Base-by-base conservation (phyloP, 2,329 filamentous ascomycete species). In the Coniochaeta sp. region DNA sequence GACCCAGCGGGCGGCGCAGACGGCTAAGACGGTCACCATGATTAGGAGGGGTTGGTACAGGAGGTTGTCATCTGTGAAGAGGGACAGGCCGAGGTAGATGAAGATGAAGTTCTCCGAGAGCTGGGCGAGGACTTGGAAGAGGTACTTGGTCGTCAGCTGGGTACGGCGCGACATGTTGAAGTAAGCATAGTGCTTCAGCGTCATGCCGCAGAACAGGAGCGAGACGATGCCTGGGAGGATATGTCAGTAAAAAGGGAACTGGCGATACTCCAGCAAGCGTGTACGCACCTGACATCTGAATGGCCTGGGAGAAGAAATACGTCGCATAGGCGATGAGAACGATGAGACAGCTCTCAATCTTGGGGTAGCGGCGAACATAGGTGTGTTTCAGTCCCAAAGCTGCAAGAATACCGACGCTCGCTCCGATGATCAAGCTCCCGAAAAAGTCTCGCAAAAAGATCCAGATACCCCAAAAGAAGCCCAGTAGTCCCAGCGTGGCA, bases 91-190 rank as follows among this genome's bases (percentile, higher is more conserved):
- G 0, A 99, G 85, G 71, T 99, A 99, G 73, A 99, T 99, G 78
- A 99, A 99, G 74, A 99, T 99, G 72, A 99, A 99, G 74, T 99
- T 99, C 76, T 99, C 95, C 0, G 93, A 96, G 54, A 99, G 77
- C 74, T 99, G 95, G 3, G 95, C 91, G 67, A 96, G 88, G 63
- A 96, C 88, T 73, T 96, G 91, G 77, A 99, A 99, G 60, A 97
- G 83, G 75, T 96, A 99, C 74, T 99, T 99, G 58, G 95, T 99
- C 17, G 95, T 96, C 64, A 99, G 87, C 73, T 99, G 95, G 1
- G 95, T 98, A 63, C 95, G 88, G 56, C 95, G 88, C 32, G 95
- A 99, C 95, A 99, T 99, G 79, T 99, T 99, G 81, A 98, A 97
- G 77, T 99, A 99, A 63, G 95, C 95, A 70, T 99, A 99, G 73